A percentile compares a stretch with the other conserved stretches of the same genome.
These are phyloP conservation scores for Massospora cicadina DNA, from an alignment of 371 early-diverging fungal species.

Conservation along the genomic window DNA sequence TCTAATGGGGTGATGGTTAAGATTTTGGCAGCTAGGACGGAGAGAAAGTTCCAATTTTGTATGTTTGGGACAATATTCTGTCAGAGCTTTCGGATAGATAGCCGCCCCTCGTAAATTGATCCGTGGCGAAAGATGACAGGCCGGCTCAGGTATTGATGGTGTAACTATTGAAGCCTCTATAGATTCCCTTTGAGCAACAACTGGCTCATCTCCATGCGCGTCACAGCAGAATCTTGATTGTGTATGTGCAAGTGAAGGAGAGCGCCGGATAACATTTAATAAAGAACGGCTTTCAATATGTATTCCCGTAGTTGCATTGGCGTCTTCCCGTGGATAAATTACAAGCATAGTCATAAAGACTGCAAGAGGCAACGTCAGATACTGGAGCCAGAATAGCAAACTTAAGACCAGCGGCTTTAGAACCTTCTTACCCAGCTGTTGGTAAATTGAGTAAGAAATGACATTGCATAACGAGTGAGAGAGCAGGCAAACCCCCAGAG, in stretches of 20 bases:
- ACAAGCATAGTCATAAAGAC: not conserved
- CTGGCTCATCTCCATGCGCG: not conserved
- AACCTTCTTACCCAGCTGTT: not conserved
- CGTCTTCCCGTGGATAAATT: constrained; percentile 7
- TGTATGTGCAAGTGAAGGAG: not conserved
- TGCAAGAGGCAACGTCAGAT: not conserved
- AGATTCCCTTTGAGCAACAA: not conserved
- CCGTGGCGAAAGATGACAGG: not conserved
- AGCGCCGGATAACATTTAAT: not conserved
- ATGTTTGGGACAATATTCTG: not conserved
- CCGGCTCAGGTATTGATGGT: not conserved
- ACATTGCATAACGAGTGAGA: not conserved
- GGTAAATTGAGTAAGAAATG: not conserved
- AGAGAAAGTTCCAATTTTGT: not conserved
- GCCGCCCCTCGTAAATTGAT: not conserved
- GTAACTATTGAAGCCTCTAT: too few relatives aligned
- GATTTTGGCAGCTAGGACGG: not conserved
- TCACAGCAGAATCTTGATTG: not conserved
- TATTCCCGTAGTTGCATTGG: not conserved
- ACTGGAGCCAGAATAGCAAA: not conserved
- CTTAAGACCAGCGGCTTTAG: not conserved
- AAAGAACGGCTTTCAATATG: not conserved
- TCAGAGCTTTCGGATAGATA: not conserved
- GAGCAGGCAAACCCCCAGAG: not conserved
- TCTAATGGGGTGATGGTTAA: not conserved